Conservation (phyloP, 208 protist genomes). For the Trypanosoma mega region DNA sequence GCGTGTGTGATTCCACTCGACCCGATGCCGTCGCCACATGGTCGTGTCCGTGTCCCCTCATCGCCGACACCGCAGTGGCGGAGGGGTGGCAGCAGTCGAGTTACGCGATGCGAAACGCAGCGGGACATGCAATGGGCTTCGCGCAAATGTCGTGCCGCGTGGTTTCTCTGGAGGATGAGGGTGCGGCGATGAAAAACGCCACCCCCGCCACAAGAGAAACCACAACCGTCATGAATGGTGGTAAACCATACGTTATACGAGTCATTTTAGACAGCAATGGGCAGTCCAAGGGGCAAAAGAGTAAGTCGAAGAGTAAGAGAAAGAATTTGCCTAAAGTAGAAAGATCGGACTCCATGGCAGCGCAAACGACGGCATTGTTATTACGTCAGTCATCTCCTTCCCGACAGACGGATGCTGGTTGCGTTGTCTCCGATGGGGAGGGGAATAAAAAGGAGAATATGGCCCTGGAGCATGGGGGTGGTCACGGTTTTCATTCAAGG, state of each 20-base stretch:
- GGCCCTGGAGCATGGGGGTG: neutral
- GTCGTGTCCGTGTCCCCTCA: slow-evolving; percentile 39
- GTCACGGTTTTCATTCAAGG: neutral
- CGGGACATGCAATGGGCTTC: slow-evolving; percentile 58
- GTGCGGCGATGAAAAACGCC: neutral
- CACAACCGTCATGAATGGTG: slow-evolving; percentile 20
- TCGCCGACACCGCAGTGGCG: neutral
- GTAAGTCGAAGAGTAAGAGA: neutral
- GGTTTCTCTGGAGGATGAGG: slow-evolving; percentile 19
- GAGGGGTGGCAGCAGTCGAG: slow-evolving; percentile 32
- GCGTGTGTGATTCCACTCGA: slow-evolving; percentile 22
- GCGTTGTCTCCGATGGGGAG: too few relatives aligned
- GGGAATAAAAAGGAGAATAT: neutral
- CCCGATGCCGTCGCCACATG: slow-evolving; percentile 24
- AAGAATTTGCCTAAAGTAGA: neutral
- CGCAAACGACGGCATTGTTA: too few relatives aligned
- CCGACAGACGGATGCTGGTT: too few relatives aligned
- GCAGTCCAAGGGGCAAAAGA: neutral
- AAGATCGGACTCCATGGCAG: neutral
- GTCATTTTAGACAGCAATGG: slow-evolving; percentile 62
- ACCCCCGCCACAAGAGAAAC: neutral
- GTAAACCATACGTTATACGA: slow-evolving; percentile 84
- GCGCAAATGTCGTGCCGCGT: slow-evolving; percentile 82
- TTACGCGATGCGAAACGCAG: slow-evolving; percentile 46
- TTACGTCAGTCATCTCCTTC: too few relatives aligned